Evolutionary conservation across 2,329 filamentous ascomycete genomes (phyloP).

Genomic region (Microcera coccophila): DNA sequence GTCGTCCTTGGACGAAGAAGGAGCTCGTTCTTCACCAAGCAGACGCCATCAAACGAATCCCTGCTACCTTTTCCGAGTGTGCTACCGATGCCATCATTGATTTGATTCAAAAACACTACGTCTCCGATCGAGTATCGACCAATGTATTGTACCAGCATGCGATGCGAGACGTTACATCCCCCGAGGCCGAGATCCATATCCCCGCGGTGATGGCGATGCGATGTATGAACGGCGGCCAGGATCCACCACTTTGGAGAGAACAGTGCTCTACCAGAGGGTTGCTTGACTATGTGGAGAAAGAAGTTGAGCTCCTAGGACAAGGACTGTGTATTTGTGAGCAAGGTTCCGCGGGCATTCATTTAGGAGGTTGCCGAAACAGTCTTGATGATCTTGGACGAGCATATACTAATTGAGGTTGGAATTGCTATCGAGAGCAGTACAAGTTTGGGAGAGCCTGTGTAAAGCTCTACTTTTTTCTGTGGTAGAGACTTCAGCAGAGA

Average conservation of each 20-base stretch:
- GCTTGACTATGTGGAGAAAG: not conserved
- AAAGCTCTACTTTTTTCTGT: no score
- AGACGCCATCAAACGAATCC: not conserved
- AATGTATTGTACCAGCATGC: not conserved
- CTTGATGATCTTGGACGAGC: not conserved
- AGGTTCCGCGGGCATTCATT: not conserved
- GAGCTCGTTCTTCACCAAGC: not conserved
- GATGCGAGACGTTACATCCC: not conserved
- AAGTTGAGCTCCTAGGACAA: not conserved
- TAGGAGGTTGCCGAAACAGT: not conserved
- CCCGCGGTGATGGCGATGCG: not conserved
- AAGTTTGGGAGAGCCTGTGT: no score
- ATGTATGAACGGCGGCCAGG: constrained; percentile 1
- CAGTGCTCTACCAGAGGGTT: not conserved
- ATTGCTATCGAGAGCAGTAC: no score
- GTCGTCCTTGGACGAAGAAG: not conserved
- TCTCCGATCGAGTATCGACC: not conserved
- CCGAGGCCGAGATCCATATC: not conserved
- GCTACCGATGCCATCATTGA: not conserved
- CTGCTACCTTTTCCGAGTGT: not conserved
- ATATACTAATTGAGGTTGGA: no score
- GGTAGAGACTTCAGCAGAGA: no score
- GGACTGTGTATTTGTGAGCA: not conserved
- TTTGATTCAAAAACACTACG: not conserved
- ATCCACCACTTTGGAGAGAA: not conserved